phyloP scores from a whole-genome alignment of 129 eudicot species.

The Lonicera japonica region DNA sequence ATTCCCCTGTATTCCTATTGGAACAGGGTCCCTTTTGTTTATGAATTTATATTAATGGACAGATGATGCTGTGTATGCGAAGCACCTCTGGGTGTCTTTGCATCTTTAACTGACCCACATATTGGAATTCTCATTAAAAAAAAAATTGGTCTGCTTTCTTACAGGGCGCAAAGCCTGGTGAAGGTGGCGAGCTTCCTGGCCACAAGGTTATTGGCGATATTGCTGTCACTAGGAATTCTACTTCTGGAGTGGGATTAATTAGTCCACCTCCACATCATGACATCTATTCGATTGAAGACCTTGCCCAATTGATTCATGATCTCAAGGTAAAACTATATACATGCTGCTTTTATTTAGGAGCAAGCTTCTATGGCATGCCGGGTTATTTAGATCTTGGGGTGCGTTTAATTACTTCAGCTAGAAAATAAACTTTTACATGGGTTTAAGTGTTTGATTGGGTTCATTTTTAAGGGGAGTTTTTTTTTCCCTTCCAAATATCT shows the following conservation, averaged over 20 bases:
- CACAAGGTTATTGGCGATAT: conserved; percentile 54
- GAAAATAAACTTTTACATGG: no score
- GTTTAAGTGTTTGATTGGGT: no score
- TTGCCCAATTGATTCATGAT: conserved; percentile 51
- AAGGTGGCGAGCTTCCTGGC: conserved; percentile 63
- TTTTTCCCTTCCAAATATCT: no score
- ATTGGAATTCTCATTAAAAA: conserved; percentile 3
- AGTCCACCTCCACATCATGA: conserved; percentile 64
- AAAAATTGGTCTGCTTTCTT: no score
- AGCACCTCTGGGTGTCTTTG: conserved; percentile 69
- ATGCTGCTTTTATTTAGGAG: background rate
- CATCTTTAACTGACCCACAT: conserved; percentile 56
- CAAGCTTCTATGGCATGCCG: no score
- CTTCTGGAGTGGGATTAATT: conserved; percentile 51
- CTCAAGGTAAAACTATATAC: conserved; percentile 27
- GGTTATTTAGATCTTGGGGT: no score
- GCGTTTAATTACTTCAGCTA: no score
- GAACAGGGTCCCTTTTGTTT: conserved; percentile 57
- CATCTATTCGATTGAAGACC: conserved; percentile 54
- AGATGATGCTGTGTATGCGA: conserved; percentile 40
- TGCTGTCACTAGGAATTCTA: conserved; percentile 50
- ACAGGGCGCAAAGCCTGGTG: conserved; percentile 61
- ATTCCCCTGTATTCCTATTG: conserved; percentile 24
- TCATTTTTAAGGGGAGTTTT: background rate
- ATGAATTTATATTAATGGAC: conserved; percentile 40